Percentiles rank a stretch among this genome's conserved stretches.
Evolutionary conservation across 176 grass and related monocot genomes (phyloP).

Genomic region (Saccharum officinarum): DNA sequence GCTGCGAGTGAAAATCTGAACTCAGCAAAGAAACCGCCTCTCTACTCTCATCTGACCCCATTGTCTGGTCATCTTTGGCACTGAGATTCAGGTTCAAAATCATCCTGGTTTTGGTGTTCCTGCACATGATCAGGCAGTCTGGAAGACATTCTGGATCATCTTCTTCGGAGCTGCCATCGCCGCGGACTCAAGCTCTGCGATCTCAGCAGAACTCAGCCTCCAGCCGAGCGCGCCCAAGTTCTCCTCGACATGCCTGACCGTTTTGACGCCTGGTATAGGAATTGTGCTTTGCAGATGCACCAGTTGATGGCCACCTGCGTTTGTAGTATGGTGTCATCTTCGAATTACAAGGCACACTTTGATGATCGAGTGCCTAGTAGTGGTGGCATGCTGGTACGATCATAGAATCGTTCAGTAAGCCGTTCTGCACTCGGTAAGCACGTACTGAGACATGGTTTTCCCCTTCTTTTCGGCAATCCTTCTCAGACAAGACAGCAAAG

Average conservation of each 20-base stretch:
- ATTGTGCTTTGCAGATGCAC: constrained; percentile 90
- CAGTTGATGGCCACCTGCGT: constrained; percentile 92
- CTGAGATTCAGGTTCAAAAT: background rate
- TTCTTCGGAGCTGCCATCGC: constrained; percentile 71
- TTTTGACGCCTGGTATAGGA: constrained; percentile 85
- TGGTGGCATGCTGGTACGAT: background rate
- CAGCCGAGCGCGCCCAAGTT: constrained; percentile 85
- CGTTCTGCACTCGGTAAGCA: background rate
- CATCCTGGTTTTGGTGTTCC: background rate
- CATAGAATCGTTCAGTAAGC: background rate
- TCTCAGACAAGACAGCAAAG: constrained; percentile 61
- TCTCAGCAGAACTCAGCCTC: constrained; percentile 60
- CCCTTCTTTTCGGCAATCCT: constrained; percentile 62
- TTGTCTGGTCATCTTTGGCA: background rate
- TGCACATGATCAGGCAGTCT: constrained; percentile 52
- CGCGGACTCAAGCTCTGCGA: constrained; percentile 69
- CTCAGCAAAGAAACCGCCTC: background rate
- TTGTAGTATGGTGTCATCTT: background rate
- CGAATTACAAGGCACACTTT: background rate
- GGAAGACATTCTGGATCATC: constrained; percentile 94
- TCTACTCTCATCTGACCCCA: background rate
- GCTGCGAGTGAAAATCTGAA: background rate
- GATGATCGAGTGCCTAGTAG: background rate
- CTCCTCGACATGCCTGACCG: constrained; percentile 64
- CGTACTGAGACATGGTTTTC: constrained; percentile 75